These are phyloP conservation scores for Martiniozyma asiatica DNA, from an alignment of 1,139 yeast genomes.

Conservation along the genomic window DNA sequence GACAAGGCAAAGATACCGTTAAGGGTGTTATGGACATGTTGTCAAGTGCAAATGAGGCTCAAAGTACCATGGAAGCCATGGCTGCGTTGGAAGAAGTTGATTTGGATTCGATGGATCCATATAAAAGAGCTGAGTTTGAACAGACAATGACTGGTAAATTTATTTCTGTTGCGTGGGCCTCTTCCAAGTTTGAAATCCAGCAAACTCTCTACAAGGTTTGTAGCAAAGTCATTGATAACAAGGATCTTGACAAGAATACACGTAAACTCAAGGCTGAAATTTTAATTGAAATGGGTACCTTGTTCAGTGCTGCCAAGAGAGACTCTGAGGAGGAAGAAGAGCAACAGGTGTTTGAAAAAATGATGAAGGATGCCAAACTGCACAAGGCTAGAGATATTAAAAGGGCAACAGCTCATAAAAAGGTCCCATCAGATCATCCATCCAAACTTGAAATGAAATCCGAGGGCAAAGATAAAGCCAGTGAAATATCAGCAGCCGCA, in stretches of 20 bases:
- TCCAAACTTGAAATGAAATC: too few species aligned
- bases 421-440: too few species aligned
- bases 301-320: conserved; percentile 44
- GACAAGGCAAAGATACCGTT: conserved; percentile 77
- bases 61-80: conserved; percentile 74
- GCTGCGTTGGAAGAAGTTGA: conserved; percentile 46
- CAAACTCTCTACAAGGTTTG: conserved; percentile 58
- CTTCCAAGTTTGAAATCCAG: conserved; percentile 63
- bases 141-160: conserved; percentile 60
- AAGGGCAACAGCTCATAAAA: conserved; percentile 9
- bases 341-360: conserved; percentile 55
- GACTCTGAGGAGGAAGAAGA: conserved; percentile 64
- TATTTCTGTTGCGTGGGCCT: conserved; percentile 70
- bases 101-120: conserved; percentile 36
- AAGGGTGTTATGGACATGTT: conserved; percentile 83
- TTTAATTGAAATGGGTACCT: conserved; percentile 42
- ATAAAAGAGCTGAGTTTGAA: conserved; percentile 51
- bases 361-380: conserved; percentile 60
- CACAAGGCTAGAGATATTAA: conserved; percentile 23
- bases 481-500: background rate
- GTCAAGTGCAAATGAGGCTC: conserved; percentile 82
- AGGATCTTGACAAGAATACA: conserved; percentile 35
- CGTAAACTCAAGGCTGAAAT: conserved; percentile 51
- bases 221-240: conserved; percentile 46
- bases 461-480: too few species aligned